phyloP scores from a whole-genome alignment of 169 alveolate species.

The Fabrea salina region DNA sequence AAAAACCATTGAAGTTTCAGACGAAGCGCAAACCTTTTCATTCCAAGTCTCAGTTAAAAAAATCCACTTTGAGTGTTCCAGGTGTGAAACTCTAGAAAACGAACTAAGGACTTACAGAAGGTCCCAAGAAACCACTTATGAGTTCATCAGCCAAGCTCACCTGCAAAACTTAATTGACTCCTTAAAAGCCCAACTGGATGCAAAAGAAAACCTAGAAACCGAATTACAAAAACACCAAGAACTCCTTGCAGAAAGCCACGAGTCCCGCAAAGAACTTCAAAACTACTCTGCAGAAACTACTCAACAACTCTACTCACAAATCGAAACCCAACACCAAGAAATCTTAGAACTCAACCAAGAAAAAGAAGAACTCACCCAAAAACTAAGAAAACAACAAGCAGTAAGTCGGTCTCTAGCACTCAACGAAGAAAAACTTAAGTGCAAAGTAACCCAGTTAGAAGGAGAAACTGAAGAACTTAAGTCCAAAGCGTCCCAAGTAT shows the following conservation, averaged over 20 bases:
- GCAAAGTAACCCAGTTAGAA: not conserved
- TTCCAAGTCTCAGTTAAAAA: too few relatives aligned
- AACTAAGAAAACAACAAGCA: not conserved
- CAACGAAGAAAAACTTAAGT: not conserved
- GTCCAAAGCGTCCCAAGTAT: not conserved
- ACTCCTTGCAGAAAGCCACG: not conserved
- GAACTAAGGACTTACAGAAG: too few relatives aligned
- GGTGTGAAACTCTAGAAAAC: too few relatives aligned
- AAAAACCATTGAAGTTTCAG: too few relatives aligned
- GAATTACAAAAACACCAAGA: not conserved
- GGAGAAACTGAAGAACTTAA: not conserved
- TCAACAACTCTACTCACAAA: not conserved
- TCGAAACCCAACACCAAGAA: not conserved
- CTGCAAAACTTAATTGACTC: not conserved
- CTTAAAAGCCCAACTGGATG: not conserved
- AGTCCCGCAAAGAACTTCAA: constrained; percentile 18
- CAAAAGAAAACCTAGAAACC: not conserved
- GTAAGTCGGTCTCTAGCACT: not conserved
- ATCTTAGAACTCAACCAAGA: not conserved
- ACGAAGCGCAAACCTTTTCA: too few relatives aligned
- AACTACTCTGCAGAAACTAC: constrained; percentile 1
- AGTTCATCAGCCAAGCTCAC: too few relatives aligned
- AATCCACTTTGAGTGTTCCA: too few relatives aligned
- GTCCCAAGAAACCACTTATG: too few relatives aligned
- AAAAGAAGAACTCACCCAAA: not conserved